phyloP scores from a whole-genome alignment of 306 rosid genomes.

The Astragalus membranaceus region DNA sequence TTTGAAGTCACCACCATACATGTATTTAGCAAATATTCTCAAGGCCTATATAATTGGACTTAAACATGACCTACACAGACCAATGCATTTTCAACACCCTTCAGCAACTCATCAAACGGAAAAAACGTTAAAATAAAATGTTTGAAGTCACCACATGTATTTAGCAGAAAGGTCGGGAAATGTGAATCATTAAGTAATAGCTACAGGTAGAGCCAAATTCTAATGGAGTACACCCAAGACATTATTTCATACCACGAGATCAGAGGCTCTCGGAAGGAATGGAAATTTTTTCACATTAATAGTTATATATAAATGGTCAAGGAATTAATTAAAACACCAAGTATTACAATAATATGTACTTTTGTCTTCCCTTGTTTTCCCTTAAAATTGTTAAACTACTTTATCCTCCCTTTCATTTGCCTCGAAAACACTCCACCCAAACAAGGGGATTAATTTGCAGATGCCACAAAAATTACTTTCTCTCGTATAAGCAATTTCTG shows the following conservation, averaged over 20 bases:
- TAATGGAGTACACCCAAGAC: neutral
- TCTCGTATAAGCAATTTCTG: neutral
- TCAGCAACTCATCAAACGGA: neutral
- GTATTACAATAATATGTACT: no score
- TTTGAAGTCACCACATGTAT: neutral
- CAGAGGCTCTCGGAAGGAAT: neutral
- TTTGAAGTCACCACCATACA: no score
- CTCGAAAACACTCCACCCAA: neutral
- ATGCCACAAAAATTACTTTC: neutral
- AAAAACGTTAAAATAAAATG: neutral
- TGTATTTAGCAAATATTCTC: neutral
- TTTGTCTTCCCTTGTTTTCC: no score
- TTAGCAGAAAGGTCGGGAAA: neutral
- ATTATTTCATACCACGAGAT: neutral
- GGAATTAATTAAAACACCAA: neutral
- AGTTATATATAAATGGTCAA: neutral
- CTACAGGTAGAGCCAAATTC: neutral
- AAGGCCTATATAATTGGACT: neutral
- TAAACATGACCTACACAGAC: neutral
- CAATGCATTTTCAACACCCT: slow-evolving; percentile 7
- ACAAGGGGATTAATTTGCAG: neutral
- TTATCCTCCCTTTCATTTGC: neutral
- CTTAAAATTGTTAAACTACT: neutral
- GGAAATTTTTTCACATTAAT: neutral
- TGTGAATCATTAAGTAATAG: neutral